Percentiles rank a stretch among this genome's conserved stretches.
phyloP scores from a whole-genome alignment of 768 basidiomycete species.

The Mycena galericulata region DNA sequence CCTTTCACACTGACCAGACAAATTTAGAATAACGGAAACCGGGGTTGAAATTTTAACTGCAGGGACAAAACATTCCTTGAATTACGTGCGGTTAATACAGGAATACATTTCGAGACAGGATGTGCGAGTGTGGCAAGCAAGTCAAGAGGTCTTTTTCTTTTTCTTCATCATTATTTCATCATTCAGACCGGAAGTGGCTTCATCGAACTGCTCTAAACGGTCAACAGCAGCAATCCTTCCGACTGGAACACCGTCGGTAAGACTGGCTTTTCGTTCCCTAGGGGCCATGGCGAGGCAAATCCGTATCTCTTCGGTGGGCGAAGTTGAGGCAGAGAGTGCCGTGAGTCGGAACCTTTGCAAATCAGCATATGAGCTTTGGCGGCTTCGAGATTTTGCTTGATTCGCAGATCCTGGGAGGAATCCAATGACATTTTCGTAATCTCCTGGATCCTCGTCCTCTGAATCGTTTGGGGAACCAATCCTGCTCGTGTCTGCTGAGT shows the following conservation, averaged over 20 bases:
- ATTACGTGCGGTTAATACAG: conserved; percentile 5
- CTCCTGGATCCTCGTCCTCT: conserved; percentile 89
- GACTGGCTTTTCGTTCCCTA: conserved; percentile 70
- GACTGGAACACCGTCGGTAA: conserved; percentile 75
- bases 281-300: conserved; percentile 30
- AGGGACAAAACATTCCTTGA: conserved; percentile 39
- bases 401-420: conserved; percentile 68
- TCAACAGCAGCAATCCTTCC: conserved; percentile 71
- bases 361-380: conserved; percentile 85
- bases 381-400: conserved; percentile 64
- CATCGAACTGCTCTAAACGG: conserved; percentile 66
- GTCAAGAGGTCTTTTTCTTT: conserved; percentile 37
- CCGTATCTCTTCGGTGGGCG: conserved; percentile 1
- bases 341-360: conserved; percentile 71
- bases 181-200: conserved; percentile 78
- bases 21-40: conserved; percentile 86
- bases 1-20: conserved; percentile 15
- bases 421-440: conserved; percentile 90
- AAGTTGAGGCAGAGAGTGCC: background rate
- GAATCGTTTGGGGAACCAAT: conserved; percentile 79
- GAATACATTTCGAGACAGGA: background rate
- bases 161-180: conserved; percentile 62
- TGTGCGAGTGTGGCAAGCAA: no score
- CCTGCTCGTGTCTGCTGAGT: conserved; percentile 61
- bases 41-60: conserved; percentile 91